phyloP scores from a whole-genome alignment of 257 asterid species.

The Fraxinus excelsior region DNA sequence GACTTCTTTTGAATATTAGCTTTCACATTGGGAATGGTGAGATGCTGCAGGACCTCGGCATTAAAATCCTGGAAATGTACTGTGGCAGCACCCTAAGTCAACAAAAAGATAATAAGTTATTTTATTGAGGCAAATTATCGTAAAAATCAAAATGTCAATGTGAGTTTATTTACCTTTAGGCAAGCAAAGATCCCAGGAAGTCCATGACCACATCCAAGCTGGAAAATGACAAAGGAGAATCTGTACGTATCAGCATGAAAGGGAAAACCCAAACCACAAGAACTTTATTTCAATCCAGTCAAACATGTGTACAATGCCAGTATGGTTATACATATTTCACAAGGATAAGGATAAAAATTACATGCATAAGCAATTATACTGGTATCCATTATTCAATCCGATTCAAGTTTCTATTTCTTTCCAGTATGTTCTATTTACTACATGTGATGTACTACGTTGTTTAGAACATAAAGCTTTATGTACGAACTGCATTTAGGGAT shows the following conservation, averaged over 20 bases:
- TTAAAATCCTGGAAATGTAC: conserved; percentile 98
- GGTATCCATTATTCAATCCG: background rate
- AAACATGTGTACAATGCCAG: background rate
- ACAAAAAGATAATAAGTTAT: conserved; percentile 8
- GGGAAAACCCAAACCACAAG: conserved; percentile 2
- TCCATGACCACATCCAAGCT: conserved; percentile 99
- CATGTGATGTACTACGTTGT: background rate
- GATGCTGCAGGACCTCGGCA: conserved; percentile 79
- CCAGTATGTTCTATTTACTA: background rate
- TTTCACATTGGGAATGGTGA: conserved; percentile 84
- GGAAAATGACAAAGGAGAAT: conserved; percentile 30
- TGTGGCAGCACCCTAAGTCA: conserved; percentile 60
- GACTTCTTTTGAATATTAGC: conserved; percentile 54
- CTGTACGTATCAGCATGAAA: conserved; percentile 8
- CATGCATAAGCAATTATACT: background rate
- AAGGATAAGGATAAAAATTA: background rate
- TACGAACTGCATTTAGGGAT: background rate
- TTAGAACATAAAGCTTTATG: background rate
- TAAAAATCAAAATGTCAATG: conserved; percentile 4
- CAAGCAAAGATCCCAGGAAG: conserved; percentile 91
- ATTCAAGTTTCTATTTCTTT: background rate
- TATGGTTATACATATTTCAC: background rate
- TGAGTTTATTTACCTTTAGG: conserved; percentile 54
- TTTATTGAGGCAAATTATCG: conserved; percentile 8
- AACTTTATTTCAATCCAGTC: background rate